Evolutionary conservation across 306 rosid genomes (phyloP).

Genomic region (Prunus padus): DNA sequence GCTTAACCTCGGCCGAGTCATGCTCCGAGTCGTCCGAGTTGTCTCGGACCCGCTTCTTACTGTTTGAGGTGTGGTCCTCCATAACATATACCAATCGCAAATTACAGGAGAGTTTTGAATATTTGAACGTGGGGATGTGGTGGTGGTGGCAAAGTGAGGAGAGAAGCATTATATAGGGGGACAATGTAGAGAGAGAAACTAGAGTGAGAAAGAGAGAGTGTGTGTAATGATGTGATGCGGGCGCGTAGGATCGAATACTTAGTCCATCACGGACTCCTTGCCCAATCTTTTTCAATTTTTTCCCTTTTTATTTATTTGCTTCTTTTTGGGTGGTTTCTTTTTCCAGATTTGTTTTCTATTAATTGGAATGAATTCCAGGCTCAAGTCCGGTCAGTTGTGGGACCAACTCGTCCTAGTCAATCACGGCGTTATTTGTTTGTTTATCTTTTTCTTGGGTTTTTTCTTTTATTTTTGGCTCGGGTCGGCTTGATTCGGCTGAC

Average conservation of each 20-base stretch:
- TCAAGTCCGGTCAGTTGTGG: conserved; percentile 57
- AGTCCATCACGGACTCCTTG: conserved; percentile 59
- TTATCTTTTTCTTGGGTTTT: neutral
- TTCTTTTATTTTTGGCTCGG: conserved; percentile 20
- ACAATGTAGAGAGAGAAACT: conserved; percentile 63
- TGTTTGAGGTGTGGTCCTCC: conserved; percentile 26
- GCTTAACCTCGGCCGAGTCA: conserved; percentile 62
- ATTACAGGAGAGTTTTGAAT: neutral
- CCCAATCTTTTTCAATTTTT: conserved; percentile 27
- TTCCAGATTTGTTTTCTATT: conserved; percentile 20
- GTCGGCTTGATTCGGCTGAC: conserved; percentile 12
- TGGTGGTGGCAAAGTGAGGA: conserved; percentile 24
- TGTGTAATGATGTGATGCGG: conserved; percentile 56
- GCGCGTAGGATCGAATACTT: conserved; percentile 78
- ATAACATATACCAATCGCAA: conserved; percentile 10
- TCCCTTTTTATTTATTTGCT: neutral
- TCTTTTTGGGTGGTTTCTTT: conserved; percentile 37
- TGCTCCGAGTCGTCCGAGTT: conserved; percentile 44
- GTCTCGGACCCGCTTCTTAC: conserved; percentile 54
- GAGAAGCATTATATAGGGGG: conserved; percentile 56
- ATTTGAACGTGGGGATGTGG: neutral
- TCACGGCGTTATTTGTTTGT: conserved; percentile 37
- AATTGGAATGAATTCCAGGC: conserved; percentile 42
- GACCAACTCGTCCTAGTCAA: conserved; percentile 47
- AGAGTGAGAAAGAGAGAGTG: conserved; percentile 29